A percentile compares a stretch with the other conserved stretches of the same genome.
These are phyloP conservation scores for Phytophthora cryptogea DNA, from an alignment of 352 stramenopile species.

Conservation along the genomic window DNA sequence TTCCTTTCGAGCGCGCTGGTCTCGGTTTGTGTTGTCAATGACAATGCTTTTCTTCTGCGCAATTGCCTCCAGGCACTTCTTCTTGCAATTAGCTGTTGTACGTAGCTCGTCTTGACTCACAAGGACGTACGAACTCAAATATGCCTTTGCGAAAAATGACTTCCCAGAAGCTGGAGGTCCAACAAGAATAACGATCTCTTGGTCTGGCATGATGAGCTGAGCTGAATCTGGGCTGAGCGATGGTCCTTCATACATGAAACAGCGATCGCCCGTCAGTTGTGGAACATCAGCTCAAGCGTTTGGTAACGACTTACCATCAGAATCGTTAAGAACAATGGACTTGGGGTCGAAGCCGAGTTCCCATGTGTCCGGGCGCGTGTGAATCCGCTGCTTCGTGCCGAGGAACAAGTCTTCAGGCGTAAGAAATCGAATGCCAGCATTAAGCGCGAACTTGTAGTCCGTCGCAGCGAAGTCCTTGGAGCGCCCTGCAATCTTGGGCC, in stretches of 20 bases:
- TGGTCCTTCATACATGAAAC: constrained; percentile 13
- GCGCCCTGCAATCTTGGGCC: constrained; percentile 66
- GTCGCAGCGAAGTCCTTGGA: constrained; percentile 85
- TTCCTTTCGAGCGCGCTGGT: constrained; percentile 57
- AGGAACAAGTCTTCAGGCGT: constrained; percentile 88
- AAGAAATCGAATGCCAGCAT: constrained; percentile 77
- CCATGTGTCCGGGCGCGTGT: constrained; percentile 71
- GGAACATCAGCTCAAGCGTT: not conserved
- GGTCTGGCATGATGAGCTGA: constrained; percentile 30
- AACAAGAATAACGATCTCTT: constrained; percentile 77
- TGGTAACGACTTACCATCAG: constrained; percentile 25
- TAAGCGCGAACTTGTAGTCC: constrained; percentile 91
- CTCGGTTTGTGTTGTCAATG: constrained; percentile 88
- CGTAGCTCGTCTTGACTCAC: constrained; percentile 90
- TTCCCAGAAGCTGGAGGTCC: constrained; percentile 80
- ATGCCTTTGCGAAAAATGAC: constrained; percentile 57
- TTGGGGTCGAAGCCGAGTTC: constrained; percentile 79
- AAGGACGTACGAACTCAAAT: constrained; percentile 57
- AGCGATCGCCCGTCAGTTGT: constrained; percentile 3
- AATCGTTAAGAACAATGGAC: constrained; percentile 30
- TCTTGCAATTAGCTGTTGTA: constrained; percentile 77
- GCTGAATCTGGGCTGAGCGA: constrained; percentile 32
- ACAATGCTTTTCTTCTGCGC: constrained; percentile 71
- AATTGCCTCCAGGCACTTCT: constrained; percentile 59
- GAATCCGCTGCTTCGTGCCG: constrained; percentile 64